Evolutionary conservation across 2,329 filamentous ascomycete species (phyloP).

Genomic region (Colletotrichum cuscutae): DNA sequence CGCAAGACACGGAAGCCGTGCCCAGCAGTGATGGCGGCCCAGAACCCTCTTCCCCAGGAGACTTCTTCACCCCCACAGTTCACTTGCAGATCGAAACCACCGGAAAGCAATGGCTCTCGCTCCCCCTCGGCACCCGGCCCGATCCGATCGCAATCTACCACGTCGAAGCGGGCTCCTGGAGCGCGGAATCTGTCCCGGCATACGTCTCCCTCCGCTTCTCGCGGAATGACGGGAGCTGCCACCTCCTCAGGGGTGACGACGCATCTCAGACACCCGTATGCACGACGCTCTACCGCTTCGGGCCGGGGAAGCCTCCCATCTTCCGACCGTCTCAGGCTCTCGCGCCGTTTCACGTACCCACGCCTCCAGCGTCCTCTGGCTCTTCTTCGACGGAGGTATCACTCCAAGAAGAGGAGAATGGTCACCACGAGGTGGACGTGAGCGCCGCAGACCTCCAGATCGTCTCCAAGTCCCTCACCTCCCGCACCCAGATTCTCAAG

Average conservation of each 20-base stretch:
- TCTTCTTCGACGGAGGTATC: conserved; percentile 27
- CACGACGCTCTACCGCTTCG: conserved; percentile 66
- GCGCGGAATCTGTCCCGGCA: conserved; percentile 27
- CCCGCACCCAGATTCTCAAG: conserved; percentile 57
- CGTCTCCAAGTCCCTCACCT: conserved; percentile 51
- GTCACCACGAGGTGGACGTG: conserved; percentile 34
- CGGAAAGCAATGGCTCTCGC: conserved; percentile 55
- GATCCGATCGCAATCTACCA: conserved; percentile 55
- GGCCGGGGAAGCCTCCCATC: conserved; percentile 61
- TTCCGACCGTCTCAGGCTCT: conserved; percentile 45
- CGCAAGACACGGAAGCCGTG: neutral
- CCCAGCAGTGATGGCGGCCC: neutral
- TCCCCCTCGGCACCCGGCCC: conserved; percentile 50
- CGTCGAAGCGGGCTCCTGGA: conserved; percentile 44
- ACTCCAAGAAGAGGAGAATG: conserved; percentile 42
- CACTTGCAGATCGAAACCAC: conserved; percentile 60
- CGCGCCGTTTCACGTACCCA: conserved; percentile 30
- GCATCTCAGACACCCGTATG: conserved; percentile 47
- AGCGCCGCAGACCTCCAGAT: conserved; percentile 38
- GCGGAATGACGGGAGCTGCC: conserved; percentile 58
- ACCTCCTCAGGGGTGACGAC: conserved; percentile 56
- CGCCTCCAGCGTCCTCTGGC: conserved; percentile 13
- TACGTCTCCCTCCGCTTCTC: conserved; percentile 63
- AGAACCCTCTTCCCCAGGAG: conserved; percentile 5
- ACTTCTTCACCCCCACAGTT: conserved; percentile 53